These are phyloP conservation scores for Chalaropsis ovoidea DNA, from an alignment of 2,329 filamentous ascomycete species.

Conservation along the genomic window DNA sequence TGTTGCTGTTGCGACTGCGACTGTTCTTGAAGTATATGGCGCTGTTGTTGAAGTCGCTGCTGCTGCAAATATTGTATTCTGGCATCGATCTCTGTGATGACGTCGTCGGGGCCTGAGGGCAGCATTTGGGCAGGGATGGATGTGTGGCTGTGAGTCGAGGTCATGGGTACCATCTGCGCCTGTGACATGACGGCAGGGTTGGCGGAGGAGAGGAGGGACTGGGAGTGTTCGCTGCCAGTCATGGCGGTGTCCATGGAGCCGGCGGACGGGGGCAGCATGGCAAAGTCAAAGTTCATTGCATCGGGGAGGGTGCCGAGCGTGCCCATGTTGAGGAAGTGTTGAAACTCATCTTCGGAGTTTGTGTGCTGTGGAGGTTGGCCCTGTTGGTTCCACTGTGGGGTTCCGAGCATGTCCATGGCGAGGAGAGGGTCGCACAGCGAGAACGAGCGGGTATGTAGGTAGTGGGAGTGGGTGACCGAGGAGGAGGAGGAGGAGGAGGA, in stretches of 20 bases:
- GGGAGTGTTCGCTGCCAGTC: constrained; percentile 37
- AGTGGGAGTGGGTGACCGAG: not conserved
- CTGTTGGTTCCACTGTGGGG: constrained; percentile 43
- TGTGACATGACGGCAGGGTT: constrained; percentile 21
- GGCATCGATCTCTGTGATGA: constrained; percentile 51
- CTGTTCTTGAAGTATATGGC: constrained; percentile 48
- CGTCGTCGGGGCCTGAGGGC: constrained; percentile 40
- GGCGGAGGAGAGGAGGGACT: constrained; percentile 31
- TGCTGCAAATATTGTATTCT: constrained; percentile 57
- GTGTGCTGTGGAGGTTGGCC: constrained; percentile 44
- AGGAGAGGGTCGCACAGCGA: not conserved
- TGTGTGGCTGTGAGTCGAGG: constrained; percentile 37
- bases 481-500: not conserved
- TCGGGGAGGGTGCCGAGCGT: constrained; percentile 45
- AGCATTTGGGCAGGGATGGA: constrained; percentile 40
- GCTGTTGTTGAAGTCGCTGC: constrained; percentile 51
- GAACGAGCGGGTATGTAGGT: not conserved
- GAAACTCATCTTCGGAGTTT: constrained; percentile 50
- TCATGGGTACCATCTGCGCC: constrained; percentile 28
- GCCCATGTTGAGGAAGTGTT: constrained; percentile 54
- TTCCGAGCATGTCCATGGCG: constrained; percentile 24
- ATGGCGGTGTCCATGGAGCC: constrained; percentile 43
- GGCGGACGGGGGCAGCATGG: constrained; percentile 31
- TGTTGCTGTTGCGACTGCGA: constrained; percentile 44
- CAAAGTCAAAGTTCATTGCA: constrained; percentile 50